Conservation (phyloP, 805 yeast genomes). For the Candida cerambycidarum region DNA sequence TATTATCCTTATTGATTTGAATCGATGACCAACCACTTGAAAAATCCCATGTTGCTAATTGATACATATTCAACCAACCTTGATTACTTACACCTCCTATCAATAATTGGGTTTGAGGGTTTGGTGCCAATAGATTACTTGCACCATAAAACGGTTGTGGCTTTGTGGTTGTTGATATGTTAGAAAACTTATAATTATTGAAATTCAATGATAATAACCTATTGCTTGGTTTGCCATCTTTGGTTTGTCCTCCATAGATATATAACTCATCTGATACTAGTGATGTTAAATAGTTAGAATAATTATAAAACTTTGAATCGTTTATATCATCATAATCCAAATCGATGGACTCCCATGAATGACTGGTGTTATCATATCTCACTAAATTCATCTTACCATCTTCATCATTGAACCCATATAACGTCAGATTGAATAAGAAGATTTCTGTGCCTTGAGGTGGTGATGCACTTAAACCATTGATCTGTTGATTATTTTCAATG, state of each 20-base stretch:
- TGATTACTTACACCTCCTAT: constrained; percentile 63
- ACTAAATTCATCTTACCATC: constrained; percentile 5
- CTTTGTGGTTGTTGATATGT: constrained; percentile 48
- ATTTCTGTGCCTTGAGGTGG: constrained; percentile 37
- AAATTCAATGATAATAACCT: constrained; percentile 49
- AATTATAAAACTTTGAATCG: constrained; percentile 31
- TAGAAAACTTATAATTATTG: constrained; percentile 26
- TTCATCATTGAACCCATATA: constrained; percentile 27
- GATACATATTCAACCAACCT: constrained; percentile 75
- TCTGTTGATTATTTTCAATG: constrained; percentile 21
- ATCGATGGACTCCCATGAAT: constrained; percentile 10
- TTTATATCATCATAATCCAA: constrained; percentile 22
- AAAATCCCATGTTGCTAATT: constrained; percentile 71
- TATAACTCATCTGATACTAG: constrained; percentile 40
- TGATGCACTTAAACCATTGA: constrained; percentile 19
- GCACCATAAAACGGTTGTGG: constrained; percentile 61
- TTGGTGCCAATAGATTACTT: constrained; percentile 41
- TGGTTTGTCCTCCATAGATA: constrained; percentile 56
- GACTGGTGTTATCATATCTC: constrained; percentile 3
- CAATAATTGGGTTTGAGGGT: constrained; percentile 48
- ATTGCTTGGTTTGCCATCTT: constrained; percentile 28
- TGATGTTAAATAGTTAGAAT: constrained; percentile 45
- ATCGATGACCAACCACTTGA: constrained; percentile 65
- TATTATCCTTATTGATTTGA: constrained; percentile 24
- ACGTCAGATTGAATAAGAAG: constrained; percentile 25